Conservation (phyloP, 306 rosid species). For the Senna siamea region DNA sequence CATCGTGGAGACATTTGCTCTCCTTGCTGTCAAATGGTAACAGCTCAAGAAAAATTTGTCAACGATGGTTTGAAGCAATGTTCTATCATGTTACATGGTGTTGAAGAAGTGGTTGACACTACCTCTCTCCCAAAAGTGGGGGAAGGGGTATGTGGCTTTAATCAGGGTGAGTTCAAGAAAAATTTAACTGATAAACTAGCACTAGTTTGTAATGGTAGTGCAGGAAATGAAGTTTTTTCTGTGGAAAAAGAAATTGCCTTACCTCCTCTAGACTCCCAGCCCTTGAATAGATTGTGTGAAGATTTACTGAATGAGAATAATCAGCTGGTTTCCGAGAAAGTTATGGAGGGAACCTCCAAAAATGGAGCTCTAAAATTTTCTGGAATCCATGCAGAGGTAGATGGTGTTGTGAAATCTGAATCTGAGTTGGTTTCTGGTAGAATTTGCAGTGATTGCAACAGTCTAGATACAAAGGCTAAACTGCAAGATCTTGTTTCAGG, state of each 20-base stretch:
- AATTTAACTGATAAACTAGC: constrained; percentile 36
- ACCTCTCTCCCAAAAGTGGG: constrained; percentile 33
- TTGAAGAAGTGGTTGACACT: constrained; percentile 39
- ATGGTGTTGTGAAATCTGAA: constrained; percentile 36
- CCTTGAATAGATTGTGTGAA: constrained; percentile 44
- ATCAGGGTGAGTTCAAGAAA: constrained; percentile 39
- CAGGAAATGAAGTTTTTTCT: constrained; percentile 46
- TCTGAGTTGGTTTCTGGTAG: constrained; percentile 43
- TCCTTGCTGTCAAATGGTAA: constrained; percentile 46
- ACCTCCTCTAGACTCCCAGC: constrained; percentile 43
- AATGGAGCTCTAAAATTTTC: constrained; percentile 29
- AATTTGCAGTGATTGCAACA: constrained; percentile 31
- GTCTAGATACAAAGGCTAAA: constrained; percentile 40
- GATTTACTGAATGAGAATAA: constrained; percentile 34
- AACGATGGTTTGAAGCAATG: constrained; percentile 49
- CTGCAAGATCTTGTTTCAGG: constrained; percentile 43
- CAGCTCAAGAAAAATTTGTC: constrained; percentile 39
- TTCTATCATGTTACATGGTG: constrained; percentile 41
- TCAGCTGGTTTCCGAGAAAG: constrained; percentile 25
- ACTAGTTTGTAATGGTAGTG: constrained; percentile 39
- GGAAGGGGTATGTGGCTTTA: constrained; percentile 43
- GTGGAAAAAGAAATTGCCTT: constrained; percentile 37
- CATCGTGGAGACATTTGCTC: constrained; percentile 35
- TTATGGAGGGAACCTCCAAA: constrained; percentile 31
- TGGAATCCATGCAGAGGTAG: constrained; percentile 33